A percentile compares a stretch with the other conserved stretches of the same genome.
Evolutionary conservation across 768 basidiomycete genomes (phyloP).

Genomic region (Rossbeevera mucosa): DNA sequence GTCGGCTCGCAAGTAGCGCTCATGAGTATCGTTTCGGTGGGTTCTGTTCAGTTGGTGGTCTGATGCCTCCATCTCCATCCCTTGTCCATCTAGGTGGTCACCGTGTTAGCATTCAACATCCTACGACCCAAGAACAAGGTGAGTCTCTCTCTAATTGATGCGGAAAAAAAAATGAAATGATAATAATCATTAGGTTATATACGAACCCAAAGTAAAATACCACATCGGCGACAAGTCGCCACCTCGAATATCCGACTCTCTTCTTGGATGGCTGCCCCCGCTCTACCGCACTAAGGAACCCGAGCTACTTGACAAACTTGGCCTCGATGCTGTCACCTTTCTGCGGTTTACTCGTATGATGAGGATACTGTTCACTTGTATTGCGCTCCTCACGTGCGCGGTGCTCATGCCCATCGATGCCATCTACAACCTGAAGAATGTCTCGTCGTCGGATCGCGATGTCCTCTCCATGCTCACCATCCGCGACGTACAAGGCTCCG

Average conservation of each 20-base stretch:
- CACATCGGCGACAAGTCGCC: constrained; percentile 73
- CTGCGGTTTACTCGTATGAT: constrained; percentile 88
- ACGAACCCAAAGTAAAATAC: constrained; percentile 93
- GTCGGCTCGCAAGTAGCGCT: constrained; percentile 74
- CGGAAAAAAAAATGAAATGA: background rate
- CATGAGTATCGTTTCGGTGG: constrained; percentile 69
- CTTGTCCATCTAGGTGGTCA: constrained; percentile 44
- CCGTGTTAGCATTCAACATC: constrained; percentile 74
- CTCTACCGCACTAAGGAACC: constrained; percentile 80
- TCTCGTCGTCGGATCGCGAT: constrained; percentile 48
- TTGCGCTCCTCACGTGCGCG: constrained; percentile 61
- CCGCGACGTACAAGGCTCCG: constrained; percentile 66
- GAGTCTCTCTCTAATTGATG: background rate
- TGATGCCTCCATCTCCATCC: too few species aligned
- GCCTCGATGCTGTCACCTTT: constrained; percentile 90
- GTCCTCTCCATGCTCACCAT: constrained; percentile 80
- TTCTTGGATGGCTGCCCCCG: constrained; percentile 89
- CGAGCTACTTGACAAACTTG: constrained; percentile 83
- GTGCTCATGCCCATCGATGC: constrained; percentile 86
- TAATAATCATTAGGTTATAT: constrained; percentile 56
- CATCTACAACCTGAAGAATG: constrained; percentile 71
- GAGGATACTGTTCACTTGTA: constrained; percentile 62
- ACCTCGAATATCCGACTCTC: constrained; percentile 73
- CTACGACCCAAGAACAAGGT: constrained; percentile 90
- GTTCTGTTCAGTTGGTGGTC: constrained; percentile 27